Evolutionary conservation across 2,329 filamentous ascomycete genomes (phyloP).

Genomic region (Cladobotryum protrusum): DNA sequence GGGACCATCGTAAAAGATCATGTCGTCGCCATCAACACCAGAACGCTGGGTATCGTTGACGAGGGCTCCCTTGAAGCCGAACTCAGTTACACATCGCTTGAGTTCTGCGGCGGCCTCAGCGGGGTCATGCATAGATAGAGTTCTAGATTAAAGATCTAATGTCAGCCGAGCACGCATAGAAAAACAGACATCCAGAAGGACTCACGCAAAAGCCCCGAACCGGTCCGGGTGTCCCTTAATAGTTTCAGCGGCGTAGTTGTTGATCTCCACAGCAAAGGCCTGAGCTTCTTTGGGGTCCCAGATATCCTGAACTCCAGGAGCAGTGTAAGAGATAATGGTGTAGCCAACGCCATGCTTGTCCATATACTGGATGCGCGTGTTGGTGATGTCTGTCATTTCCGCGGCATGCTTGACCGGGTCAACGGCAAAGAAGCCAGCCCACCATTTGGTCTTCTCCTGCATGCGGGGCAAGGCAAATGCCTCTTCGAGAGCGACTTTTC

Average conservation of each 20-base stretch:
- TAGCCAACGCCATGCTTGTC: conserved; percentile 43
- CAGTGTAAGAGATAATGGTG: conserved; percentile 43
- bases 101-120: conserved; percentile 44
- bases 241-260: conserved; percentile 33
- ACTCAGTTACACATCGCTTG: conserved; percentile 45
- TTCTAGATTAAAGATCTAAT: conserved; percentile 19
- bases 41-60: conserved; percentile 57
- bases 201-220: conserved; percentile 42
- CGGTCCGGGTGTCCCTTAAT: conserved; percentile 34
- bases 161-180: not conserved
- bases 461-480: conserved; percentile 55
- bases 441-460: conserved; percentile 53
- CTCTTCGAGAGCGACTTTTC: conserved; percentile 58
- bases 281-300: conserved; percentile 36
- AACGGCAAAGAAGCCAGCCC: conserved; percentile 54
- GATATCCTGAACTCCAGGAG: conserved; percentile 42
- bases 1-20: conserved; percentile 58
- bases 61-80: conserved; percentile 57
- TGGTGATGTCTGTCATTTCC: conserved; percentile 43
- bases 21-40: conserved; percentile 50
- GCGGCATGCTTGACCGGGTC: conserved; percentile 51
- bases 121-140: conserved; percentile 49
- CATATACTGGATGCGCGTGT: conserved; percentile 36
- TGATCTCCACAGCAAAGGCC: conserved; percentile 35
- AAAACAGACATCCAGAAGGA: not conserved